Evolutionary conservation across 306 rosid genomes (phyloP).

Genomic region (Calophaca sinica): DNA sequence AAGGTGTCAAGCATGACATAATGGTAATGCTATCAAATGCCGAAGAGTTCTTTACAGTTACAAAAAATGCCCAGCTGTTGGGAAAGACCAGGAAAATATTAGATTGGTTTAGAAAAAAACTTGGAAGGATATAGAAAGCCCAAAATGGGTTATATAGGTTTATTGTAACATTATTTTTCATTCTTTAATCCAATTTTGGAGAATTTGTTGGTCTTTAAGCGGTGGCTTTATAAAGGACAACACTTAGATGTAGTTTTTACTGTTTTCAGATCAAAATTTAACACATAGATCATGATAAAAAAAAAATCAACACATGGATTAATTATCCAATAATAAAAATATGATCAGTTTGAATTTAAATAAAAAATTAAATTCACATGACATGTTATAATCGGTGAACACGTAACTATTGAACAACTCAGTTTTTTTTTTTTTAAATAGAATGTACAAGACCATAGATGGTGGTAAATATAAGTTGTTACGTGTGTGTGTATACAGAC

Average conservation of each 20-base stretch:
- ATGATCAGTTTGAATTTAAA: too few relatives aligned
- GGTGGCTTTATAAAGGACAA: constrained; percentile 15
- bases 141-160: constrained; percentile 42
- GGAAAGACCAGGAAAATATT: constrained; percentile 52
- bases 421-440: too few relatives aligned
- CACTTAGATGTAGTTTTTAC: too few relatives aligned
- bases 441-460: constrained; percentile 47
- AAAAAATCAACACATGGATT: too few relatives aligned
- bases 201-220: constrained; percentile 37
- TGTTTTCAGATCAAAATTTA: too few relatives aligned
- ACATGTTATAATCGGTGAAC: too few relatives aligned
- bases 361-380: too few relatives aligned
- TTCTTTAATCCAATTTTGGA: constrained; percentile 58
- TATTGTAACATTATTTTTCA: constrained; percentile 49
- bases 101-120: constrained; percentile 63
- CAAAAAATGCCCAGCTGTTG: constrained; percentile 46
- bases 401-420: too few relatives aligned
- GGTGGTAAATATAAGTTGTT: constrained; percentile 43
- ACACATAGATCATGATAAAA: too few relatives aligned
- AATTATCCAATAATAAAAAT: too few relatives aligned
- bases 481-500: constrained; percentile 41
- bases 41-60: constrained; percentile 47
- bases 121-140: constrained; percentile 61
- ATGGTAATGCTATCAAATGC: constrained; percentile 66
- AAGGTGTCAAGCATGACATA: constrained; percentile 77